Evolutionary conservation across 2,329 filamentous ascomycete species (phyloP).

Genomic region (Verruconis gallopava): DNA sequence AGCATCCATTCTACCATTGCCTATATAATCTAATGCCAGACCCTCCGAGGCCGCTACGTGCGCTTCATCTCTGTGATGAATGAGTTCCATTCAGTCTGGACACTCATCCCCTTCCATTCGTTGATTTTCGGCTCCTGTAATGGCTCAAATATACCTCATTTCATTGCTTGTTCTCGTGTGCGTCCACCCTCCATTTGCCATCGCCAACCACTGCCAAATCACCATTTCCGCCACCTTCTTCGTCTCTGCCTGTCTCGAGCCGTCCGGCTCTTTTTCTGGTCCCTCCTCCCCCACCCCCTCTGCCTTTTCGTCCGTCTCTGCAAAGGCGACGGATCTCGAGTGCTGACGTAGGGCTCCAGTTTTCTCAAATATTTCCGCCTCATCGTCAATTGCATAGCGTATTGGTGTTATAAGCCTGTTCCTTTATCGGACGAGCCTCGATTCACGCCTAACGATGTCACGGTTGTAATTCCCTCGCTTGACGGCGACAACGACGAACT

Average conservation of each 20-base stretch:
- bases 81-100: constrained; percentile 7
- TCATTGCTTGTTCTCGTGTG: constrained; percentile 3
- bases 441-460: constrained; percentile 72
- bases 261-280: too few species aligned
- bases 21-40: constrained; percentile 8
- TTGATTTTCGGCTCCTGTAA: constrained; percentile 7
- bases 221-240: too few species aligned
- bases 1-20: constrained; percentile 3
- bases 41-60: background rate
- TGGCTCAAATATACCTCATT: constrained; percentile 4
- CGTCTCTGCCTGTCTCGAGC: too few species aligned
- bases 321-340: background rate
- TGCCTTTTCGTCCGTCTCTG: too few species aligned
- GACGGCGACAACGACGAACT: constrained; percentile 78
- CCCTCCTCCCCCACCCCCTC: too few species aligned
- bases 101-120: constrained; percentile 8
- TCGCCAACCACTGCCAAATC: too few species aligned
- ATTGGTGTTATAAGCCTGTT: constrained; percentile 84
- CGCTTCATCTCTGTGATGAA: constrained; percentile 8
- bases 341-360: background rate
- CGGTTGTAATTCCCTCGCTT: constrained; percentile 86
- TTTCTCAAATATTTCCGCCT: constrained; percentile 61
- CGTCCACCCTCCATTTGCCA: too few species aligned
- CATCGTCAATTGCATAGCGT: constrained; percentile 63
- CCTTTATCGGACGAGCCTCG: constrained; percentile 70